Evolutionary conservation across 768 basidiomycete genomes (phyloP).

Genomic region (Phylloporus sp.): DNA sequence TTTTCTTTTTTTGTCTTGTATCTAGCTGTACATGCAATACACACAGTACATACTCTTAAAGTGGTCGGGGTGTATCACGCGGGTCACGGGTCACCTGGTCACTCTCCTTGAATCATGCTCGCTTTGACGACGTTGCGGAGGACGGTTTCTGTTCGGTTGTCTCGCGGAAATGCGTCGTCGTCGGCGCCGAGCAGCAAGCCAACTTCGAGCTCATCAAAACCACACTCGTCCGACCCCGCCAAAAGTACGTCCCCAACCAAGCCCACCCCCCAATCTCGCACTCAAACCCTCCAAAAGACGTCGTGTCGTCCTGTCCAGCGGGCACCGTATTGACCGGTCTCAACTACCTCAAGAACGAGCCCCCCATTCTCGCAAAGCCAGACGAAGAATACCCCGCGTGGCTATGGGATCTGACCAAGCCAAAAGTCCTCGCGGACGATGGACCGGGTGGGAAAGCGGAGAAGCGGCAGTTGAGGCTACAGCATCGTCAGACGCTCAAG

Average conservation of each 20-base stretch:
- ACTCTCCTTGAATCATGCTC: slow-evolving; percentile 6
- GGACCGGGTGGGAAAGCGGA: slow-evolving; percentile 68
- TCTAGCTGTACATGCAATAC: slow-evolving; percentile 18
- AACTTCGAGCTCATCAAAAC: background rate
- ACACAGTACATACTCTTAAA: background rate
- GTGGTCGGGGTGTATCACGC: background rate
- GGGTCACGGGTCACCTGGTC: background rate
- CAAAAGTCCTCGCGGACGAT: slow-evolving; percentile 59
- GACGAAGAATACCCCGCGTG: slow-evolving; percentile 87
- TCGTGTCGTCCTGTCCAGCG: slow-evolving; percentile 57
- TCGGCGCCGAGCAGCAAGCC: slow-evolving; percentile 4
- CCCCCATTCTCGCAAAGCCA: slow-evolving; percentile 65
- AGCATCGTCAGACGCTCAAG: slow-evolving; percentile 66
- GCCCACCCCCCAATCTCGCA: background rate
- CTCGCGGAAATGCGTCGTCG: slow-evolving; percentile 15
- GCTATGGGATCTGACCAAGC: slow-evolving; percentile 76
- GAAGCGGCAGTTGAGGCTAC: slow-evolving; percentile 50
- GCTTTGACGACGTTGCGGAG: slow-evolving; percentile 13
- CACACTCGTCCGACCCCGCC: slow-evolving; percentile 7
- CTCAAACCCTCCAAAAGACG: slow-evolving; percentile 9
- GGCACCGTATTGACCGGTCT: slow-evolving; percentile 77
- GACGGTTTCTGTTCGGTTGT: slow-evolving; percentile 2
- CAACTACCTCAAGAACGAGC: slow-evolving; percentile 78
- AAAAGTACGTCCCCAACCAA: slow-evolving; percentile 17
- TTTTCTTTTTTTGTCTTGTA: slow-evolving; percentile 18